These are phyloP conservation scores for Pythium rishiriense DNA, from an alignment of 352 stramenopile species.

Conservation along the genomic window DNA sequence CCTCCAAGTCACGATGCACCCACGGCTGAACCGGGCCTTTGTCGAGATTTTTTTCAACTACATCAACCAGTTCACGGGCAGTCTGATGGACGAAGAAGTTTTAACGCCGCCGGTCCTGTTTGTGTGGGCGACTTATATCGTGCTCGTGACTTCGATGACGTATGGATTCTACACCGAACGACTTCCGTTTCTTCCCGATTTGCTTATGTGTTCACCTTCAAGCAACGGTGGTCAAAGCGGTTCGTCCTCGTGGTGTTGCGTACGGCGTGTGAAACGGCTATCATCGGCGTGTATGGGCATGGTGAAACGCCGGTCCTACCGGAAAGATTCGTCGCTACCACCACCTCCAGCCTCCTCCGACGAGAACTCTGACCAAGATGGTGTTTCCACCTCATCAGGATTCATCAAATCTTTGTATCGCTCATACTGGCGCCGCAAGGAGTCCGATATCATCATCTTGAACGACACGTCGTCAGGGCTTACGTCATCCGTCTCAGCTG, in stretches of 20 bases:
- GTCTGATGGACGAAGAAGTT: conserved; percentile 59
- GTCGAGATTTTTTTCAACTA: conserved; percentile 73
- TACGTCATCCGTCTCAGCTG: conserved; percentile 25
- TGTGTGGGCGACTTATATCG: conserved; percentile 52
- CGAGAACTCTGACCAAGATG: conserved; percentile 1
- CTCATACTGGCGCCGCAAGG: conserved; percentile 44
- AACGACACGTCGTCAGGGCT: conserved; percentile 25
- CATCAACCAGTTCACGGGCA: conserved; percentile 58
- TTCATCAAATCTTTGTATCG: conserved; percentile 47
- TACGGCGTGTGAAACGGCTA: conserved; percentile 2
- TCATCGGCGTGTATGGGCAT: background rate
- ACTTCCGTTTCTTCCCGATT: conserved; percentile 53
- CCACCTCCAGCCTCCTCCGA: background rate
- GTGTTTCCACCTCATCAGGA: background rate
- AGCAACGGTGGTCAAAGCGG: background rate
- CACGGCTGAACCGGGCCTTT: conserved; percentile 61
- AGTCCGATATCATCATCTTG: conserved; percentile 26
- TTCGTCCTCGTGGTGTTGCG: conserved; percentile 9
- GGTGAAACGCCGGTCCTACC: conserved; percentile 16
- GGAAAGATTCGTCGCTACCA: conserved; percentile 48
- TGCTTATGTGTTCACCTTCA: conserved; percentile 39
- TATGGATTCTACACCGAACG: conserved; percentile 56
- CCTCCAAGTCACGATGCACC: conserved; percentile 69
- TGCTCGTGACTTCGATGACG: conserved; percentile 45
- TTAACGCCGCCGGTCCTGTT: conserved; percentile 53